Base-by-base conservation (phyloP, 495 filamentous ascomycete species). In the Aspergillus wentii region DNA sequence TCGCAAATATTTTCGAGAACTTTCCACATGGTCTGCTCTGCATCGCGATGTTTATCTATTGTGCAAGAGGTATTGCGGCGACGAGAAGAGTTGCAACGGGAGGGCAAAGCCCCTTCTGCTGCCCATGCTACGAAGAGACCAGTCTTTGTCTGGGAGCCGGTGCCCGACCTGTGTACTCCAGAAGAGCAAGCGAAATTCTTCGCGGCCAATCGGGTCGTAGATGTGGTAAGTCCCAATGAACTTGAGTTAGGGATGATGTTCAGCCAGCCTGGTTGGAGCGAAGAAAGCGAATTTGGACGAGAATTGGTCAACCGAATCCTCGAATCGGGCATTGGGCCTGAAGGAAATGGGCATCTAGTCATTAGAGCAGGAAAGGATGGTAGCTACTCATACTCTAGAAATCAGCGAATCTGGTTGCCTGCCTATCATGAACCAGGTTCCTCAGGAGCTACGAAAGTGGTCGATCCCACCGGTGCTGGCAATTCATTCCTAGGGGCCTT, bases 381-480 rank as follows among this genome's bases (percentile, higher is more conserved):
- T 30, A 80, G 78, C 62, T 76, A 73, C 46, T 56, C 61, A 66
- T 62, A 67, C 56, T 51, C 56, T 37, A 51, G 47, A 35, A 28
- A 44, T 10, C 58, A 57, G 36, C 52, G 50, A 42, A 44, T 66
- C 18, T 59, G 59, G 71, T 54, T 82, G 27, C 77, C 78, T n/a
- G 76, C 79, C 9, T 79, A 76, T 54, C 74, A 81, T 46, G 59
- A 66, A 38, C 59, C 65, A 32, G 46, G 35, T 14, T 36, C 50
- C 4, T 50, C 54, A 4, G 56, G 33, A 33, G 31, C 61, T 40
- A 49, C 57, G 6, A 73, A 70, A 35, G 87, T 97, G 6, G 65
- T 94, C 11, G 92, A 98, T 59, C 90, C 91, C 1, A 98, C 92
- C 0, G 92, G 92, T n/a, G 92, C 90, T 15, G 92, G 92, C 0